Evolutionary conservation across 2,329 filamentous ascomycete genomes (phyloP).

Genomic region (Cercospora nicotianae): DNA sequence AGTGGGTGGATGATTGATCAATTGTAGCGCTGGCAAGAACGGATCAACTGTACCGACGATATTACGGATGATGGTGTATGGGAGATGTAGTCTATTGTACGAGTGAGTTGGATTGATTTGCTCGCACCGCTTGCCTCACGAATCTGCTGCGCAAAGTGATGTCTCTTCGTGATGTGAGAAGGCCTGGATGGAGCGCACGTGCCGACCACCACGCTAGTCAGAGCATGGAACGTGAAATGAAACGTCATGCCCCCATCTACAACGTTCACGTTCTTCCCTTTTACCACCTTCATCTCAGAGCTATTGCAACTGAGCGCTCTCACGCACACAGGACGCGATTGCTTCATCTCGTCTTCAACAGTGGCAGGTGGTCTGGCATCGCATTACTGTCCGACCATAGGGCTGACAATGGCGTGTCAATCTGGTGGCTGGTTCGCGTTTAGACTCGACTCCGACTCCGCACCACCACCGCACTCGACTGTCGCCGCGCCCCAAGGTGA

Average conservation of each 20-base stretch:
- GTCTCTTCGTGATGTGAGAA: too few species aligned
- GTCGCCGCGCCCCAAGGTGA: not conserved
- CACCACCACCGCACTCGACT: slow-evolving; percentile 7
- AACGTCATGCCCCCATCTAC: not conserved
- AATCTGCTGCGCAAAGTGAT: too few species aligned
- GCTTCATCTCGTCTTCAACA: too few species aligned
- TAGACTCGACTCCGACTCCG: slow-evolving; percentile 1
- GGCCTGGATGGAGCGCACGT: not conserved
- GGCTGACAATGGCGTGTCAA: slow-evolving; percentile 5
- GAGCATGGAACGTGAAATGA: not conserved
- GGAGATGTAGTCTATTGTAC: not conserved
- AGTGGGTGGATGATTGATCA: not conserved
- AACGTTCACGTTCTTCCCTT: not conserved
- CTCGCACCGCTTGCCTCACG: not conserved
- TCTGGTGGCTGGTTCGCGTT: slow-evolving; percentile 8
- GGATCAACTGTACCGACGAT: slow-evolving; percentile 4
- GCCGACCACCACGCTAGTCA: not conserved
- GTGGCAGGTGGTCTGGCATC: too few species aligned
- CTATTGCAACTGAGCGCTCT: not conserved
- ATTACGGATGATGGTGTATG: not conserved
- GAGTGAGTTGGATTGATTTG: not conserved
- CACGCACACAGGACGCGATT: not conserved
- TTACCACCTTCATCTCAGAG: not conserved
- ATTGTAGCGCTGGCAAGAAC: not conserved
- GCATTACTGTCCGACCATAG: not conserved